These are phyloP conservation scores for Moniliophthora roreri DNA, from an alignment of 1,284 basidiomycete species.

Conservation along the genomic window DNA sequence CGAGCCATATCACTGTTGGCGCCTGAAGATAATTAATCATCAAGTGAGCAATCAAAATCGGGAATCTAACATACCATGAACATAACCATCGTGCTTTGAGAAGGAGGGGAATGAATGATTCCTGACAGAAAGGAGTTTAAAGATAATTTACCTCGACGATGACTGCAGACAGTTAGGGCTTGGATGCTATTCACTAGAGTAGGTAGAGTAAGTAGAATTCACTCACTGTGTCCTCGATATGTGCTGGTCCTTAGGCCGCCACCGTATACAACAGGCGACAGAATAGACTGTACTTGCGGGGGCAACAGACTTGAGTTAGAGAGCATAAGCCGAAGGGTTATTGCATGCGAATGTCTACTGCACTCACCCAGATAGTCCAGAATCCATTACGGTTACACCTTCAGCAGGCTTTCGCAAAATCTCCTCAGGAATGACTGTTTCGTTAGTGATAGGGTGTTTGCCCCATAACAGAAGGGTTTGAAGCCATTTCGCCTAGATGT, in stretches of 20 bases:
- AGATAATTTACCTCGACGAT: not conserved
- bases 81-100: not conserved
- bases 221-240: constrained; percentile 34
- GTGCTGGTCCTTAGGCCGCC: constrained; percentile 39
- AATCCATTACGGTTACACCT: constrained; percentile 32
- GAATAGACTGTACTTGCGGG: constrained; percentile 2
- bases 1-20: constrained; percentile 22
- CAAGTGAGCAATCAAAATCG: not conserved
- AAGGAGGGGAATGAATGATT: not conserved
- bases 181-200: too few relatives aligned
- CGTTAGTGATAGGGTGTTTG: constrained; percentile 37
- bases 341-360: constrained; percentile 21
- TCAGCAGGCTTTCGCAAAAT: constrained; percentile 37
- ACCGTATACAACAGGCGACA: constrained; percentile 32
- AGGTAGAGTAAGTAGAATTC: too few relatives aligned
- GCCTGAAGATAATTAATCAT: constrained; percentile 11
- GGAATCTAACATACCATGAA: not conserved
- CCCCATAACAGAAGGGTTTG: constrained; percentile 43
- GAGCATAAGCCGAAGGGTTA: too few relatives aligned
- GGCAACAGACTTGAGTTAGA: too few relatives aligned
- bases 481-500: constrained; percentile 39
- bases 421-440: constrained; percentile 36
- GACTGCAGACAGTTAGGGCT: not conserved
- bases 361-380: constrained; percentile 29
- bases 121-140: too few relatives aligned